Conservation (phyloP, 176 grass and related monocot genomes). For the Juncus inflexus region DNA sequence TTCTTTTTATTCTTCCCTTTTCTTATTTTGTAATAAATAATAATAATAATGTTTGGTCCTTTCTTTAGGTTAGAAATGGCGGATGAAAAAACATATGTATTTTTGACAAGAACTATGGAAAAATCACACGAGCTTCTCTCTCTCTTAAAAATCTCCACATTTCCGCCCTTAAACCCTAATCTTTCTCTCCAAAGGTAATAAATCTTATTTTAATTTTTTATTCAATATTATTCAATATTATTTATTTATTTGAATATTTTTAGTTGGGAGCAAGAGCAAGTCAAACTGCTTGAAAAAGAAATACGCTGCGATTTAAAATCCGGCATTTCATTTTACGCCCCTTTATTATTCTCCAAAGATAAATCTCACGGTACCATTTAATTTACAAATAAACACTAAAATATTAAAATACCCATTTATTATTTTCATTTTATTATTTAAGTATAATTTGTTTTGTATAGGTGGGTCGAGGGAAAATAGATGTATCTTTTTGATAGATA, state of each 20-base stretch:
- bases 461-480: constrained; percentile 46
- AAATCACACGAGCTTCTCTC: constrained; percentile 58
- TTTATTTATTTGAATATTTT: constrained; percentile 35
- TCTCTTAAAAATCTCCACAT: constrained; percentile 47
- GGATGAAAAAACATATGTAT: constrained; percentile 57
- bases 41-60: constrained; percentile 23
- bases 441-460: constrained; percentile 30
- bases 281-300: constrained; percentile 84
- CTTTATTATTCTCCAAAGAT: constrained; percentile 72
- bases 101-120: constrained; percentile 60
- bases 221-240: constrained; percentile 2
- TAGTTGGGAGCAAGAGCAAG: constrained; percentile 94
- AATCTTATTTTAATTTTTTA: constrained; percentile 24
- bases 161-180: constrained; percentile 31
- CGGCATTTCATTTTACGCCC: constrained; percentile 70
- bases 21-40: not conserved
- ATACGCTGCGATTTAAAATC: constrained; percentile 43
- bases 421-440: not conserved
- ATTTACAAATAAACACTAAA: too few species aligned
- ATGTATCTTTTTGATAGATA: constrained; percentile 61
- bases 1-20: not conserved
- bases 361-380: constrained; percentile 48
- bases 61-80: constrained; percentile 53
- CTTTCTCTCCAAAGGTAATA: constrained; percentile 57
- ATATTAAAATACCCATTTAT: too few species aligned